Percentiles rank a stretch among this genome's conserved stretches.
Conservation (phyloP, 768 basidiomycete species). For the Mycena maculata region DNA sequence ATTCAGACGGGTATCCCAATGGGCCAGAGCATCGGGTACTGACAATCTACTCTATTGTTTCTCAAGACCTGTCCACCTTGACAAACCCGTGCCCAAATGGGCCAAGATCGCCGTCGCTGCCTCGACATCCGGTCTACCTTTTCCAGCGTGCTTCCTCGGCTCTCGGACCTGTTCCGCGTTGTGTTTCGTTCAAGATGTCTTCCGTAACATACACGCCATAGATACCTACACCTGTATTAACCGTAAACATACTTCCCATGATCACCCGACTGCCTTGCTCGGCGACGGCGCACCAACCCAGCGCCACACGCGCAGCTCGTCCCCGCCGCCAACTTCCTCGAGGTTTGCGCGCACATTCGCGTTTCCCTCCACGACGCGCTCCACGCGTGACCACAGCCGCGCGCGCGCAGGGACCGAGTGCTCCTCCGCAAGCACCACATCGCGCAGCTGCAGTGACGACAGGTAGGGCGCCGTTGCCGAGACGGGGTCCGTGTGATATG, state of each 20-base stretch:
- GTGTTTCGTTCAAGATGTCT: too few species aligned
- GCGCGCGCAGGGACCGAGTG: constrained; percentile 75
- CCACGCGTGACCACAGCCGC: constrained; percentile 85
- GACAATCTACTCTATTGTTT: neutral
- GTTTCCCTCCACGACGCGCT: constrained; percentile 88
- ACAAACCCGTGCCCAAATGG: neutral
- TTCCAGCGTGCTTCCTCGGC: constrained; percentile 14
- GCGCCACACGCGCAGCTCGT: constrained; percentile 91
- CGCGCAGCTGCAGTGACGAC: constrained; percentile 88
- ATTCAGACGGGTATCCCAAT: constrained; percentile 74
- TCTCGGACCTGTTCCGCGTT: neutral
- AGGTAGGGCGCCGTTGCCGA: constrained; percentile 79
- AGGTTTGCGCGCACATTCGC: constrained; percentile 88
- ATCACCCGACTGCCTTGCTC: neutral
- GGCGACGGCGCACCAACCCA: constrained; percentile 74
- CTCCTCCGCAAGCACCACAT: constrained; percentile 84
- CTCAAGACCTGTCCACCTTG: too few species aligned
- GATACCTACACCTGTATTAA: constrained; percentile 2
- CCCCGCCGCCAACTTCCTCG: constrained; percentile 86
- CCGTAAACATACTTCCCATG: neutral
- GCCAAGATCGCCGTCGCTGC: neutral
- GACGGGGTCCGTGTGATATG: constrained; percentile 85
- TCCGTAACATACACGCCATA: constrained; percentile 12
- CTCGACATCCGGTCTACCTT: constrained; percentile 19
- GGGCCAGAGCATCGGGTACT: constrained; percentile 46